A percentile compares a stretch with the other conserved stretches of the same genome.
Conservation (phyloP, 345 rosid genomes). For the Anastatica hierochuntica region DNA sequence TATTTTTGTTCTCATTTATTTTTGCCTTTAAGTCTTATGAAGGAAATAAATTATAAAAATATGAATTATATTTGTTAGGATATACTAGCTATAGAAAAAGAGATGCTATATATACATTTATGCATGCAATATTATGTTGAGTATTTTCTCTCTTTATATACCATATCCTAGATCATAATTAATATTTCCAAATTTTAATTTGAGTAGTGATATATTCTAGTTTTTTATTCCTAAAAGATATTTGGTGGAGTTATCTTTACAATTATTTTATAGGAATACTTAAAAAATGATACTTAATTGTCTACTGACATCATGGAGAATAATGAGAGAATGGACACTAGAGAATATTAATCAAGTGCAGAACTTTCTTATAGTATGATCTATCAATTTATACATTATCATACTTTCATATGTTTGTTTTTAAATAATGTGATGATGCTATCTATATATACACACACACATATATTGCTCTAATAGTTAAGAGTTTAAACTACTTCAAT, state of each 20-base stretch:
- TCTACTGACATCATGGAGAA: slow-evolving; percentile 25
- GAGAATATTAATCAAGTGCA: slow-evolving; percentile 27
- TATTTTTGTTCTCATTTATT: background rate
- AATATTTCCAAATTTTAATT: slow-evolving; percentile 6
- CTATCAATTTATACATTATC: background rate
- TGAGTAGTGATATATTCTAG: slow-evolving; percentile 5
- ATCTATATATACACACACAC: too few relatives aligned
- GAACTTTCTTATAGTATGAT: slow-evolving; percentile 18
- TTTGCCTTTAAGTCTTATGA: too few relatives aligned
- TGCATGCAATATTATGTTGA: slow-evolving; percentile 7
- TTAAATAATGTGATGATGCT: slow-evolving; percentile 10
- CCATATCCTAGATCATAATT: slow-evolving; percentile 8
- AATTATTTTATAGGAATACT: background rate
- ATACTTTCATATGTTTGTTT: background rate
- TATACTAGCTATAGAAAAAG: background rate
- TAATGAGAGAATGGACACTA: slow-evolving; percentile 31
- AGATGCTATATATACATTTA: slow-evolving; percentile 1
- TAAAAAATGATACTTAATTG: slow-evolving; percentile 9
- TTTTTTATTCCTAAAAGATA: slow-evolving; percentile 5
- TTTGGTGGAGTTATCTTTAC: slow-evolving; percentile 19
- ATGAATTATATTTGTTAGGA: background rate
- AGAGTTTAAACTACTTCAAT: too few relatives aligned
- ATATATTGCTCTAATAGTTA: too few relatives aligned
- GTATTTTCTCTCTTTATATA: slow-evolving; percentile 3
- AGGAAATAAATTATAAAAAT: background rate